phyloP scores from a whole-genome alignment of 148 eudicot genomes.

The Camellia japonica region DNA sequence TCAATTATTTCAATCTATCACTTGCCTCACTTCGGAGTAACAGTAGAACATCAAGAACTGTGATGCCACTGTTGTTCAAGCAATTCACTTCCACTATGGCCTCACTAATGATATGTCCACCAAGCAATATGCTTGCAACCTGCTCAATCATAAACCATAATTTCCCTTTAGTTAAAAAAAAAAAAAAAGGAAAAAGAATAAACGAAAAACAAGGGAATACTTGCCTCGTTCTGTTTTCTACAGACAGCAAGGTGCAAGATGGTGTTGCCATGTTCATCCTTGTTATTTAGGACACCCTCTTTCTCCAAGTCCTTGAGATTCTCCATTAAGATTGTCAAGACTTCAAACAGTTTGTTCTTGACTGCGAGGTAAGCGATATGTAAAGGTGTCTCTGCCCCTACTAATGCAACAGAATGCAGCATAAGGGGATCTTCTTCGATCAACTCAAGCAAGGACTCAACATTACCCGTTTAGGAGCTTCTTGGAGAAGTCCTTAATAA shows the following conservation, averaged over 20 bases:
- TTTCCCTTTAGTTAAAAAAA: not conserved
- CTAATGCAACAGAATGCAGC: conserved; percentile 22
- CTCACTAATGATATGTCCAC: not conserved
- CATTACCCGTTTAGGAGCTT: not conserved
- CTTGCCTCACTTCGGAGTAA: conserved; percentile 52
- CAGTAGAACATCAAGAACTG: conserved; percentile 43
- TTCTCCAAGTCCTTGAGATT: conserved; percentile 28
- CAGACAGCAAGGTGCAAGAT: conserved; percentile 50
- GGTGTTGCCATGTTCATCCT: conserved; percentile 44
- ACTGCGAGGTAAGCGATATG: conserved; percentile 55
- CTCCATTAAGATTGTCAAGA: conserved; percentile 35
- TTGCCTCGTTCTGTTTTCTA: conserved; percentile 55
- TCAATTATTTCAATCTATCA: conserved; percentile 26
- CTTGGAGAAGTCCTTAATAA: not conserved
- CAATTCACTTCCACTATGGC: conserved; percentile 36
- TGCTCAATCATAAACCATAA: conserved; percentile 8
- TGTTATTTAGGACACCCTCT: conserved; percentile 37
- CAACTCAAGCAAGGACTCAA: not conserved
- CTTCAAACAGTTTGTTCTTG: conserved; percentile 37
- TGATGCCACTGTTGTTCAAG: conserved; percentile 39
- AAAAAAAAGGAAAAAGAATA: not conserved
- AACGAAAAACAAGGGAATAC: not conserved
- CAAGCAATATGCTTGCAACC: conserved; percentile 39
- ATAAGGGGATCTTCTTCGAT: conserved; percentile 30
- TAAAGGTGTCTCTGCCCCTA: conserved; percentile 31